Percentiles rank a stretch among this genome's conserved stretches.
Conservation (phyloP, 1,284 basidiomycete species). For the Hypsizygus ulmarius region DNA sequence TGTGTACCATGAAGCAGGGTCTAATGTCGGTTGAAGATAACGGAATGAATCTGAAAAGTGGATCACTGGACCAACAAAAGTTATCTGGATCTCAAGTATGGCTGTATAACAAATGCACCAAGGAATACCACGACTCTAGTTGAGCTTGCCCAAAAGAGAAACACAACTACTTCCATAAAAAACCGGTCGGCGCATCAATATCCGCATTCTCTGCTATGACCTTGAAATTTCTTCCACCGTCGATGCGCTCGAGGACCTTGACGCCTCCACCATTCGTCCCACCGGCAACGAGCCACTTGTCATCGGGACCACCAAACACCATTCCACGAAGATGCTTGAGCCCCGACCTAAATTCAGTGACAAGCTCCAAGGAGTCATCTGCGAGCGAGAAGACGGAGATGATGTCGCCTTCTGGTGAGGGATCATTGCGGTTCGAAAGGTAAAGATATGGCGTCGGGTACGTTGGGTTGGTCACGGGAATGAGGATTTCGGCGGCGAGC, state of each 20-base stretch:
- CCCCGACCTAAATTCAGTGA: constrained; percentile 49
- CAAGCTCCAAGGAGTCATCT: constrained; percentile 40
- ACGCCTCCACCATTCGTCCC: constrained; percentile 48
- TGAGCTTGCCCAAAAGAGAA: not conserved
- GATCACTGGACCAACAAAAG: too few species aligned
- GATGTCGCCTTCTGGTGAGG: constrained; percentile 56
- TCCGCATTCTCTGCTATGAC: constrained; percentile 38
- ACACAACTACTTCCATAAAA: constrained; percentile 38
- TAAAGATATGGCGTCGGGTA: constrained; percentile 54
- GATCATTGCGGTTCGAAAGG: constrained; percentile 63
- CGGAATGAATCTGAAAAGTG: too few species aligned
- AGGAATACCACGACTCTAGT: not conserved
- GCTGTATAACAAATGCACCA: constrained; percentile 3
- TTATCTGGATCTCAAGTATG: not conserved
- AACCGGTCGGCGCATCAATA: constrained; percentile 42
- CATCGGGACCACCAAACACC: constrained; percentile 47
- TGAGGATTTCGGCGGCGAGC: constrained; percentile 58
- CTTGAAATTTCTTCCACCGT: constrained; percentile 45
- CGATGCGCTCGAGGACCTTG: constrained; percentile 49
- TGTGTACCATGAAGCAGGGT: too few species aligned
- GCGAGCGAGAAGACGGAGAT: constrained; percentile 56
- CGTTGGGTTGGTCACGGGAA: constrained; percentile 42
- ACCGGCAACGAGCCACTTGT: constrained; percentile 48
- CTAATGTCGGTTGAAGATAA: too few species aligned
- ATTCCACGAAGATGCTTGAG: constrained; percentile 52